These are phyloP conservation scores for Fragaria nilgerrensis DNA, from an alignment of 306 rosid genomes.

Conservation along the genomic window DNA sequence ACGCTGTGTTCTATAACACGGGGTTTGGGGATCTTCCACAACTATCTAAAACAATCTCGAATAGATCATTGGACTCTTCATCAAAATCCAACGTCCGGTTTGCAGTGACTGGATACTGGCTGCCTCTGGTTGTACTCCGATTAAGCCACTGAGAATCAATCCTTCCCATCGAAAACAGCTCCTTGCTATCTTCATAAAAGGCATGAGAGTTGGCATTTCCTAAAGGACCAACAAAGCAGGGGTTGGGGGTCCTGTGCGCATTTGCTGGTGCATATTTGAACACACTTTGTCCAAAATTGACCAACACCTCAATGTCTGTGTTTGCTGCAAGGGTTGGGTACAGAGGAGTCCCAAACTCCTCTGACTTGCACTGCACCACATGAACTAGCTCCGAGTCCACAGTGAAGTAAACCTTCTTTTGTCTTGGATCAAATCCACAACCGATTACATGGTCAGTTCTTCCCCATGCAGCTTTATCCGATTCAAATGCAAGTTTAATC, in stretches of 20 bases:
- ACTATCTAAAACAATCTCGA: constrained; percentile 47
- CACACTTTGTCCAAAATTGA: constrained; percentile 76
- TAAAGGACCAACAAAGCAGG: constrained; percentile 68
- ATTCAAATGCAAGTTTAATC: constrained; percentile 56
- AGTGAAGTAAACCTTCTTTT: constrained; percentile 85
- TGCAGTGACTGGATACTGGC: constrained; percentile 20
- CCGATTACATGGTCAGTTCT: constrained; percentile 69
- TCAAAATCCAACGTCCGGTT: constrained; percentile 30
- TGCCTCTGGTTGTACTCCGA: constrained; percentile 36
- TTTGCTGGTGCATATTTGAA: constrained; percentile 79
- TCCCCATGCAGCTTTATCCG: constrained; percentile 69
- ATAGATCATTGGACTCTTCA: constrained; percentile 45
- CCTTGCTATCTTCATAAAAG: constrained; percentile 76
- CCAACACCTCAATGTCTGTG: constrained; percentile 50
- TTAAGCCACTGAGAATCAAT: constrained; percentile 75
- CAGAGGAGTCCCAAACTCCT: constrained; percentile 68
- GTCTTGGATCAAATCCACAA: constrained; percentile 81
- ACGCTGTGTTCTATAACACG: background rate
- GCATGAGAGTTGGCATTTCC: constrained; percentile 36
- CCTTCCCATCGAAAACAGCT: constrained; percentile 89
- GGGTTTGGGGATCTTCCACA: constrained; percentile 28
- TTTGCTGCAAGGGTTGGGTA: constrained; percentile 70
- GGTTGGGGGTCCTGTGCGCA: constrained; percentile 84
- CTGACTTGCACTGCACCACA: constrained; percentile 61
- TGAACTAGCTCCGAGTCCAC: constrained; percentile 74